Conservation (phyloP, 2,329 filamentous ascomycete species). For the Myriosclerotinia scirpicola region DNA sequence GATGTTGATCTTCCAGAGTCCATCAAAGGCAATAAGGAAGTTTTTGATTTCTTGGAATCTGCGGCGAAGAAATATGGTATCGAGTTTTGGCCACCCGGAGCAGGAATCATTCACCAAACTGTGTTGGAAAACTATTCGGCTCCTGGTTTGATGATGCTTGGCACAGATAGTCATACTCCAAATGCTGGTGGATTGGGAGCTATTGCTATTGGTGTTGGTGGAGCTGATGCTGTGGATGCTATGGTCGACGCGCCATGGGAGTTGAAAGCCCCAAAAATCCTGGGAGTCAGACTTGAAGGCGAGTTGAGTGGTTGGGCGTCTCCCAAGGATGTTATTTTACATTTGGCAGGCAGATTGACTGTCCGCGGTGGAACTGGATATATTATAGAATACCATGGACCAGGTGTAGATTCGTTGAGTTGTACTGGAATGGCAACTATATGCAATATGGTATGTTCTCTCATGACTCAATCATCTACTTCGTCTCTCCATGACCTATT, state of each 20-base stretch:
- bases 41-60: conserved; percentile 95
- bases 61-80: conserved; percentile 89
- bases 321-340: conserved; percentile 93
- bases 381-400: conserved; percentile 91
- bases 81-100: conserved; percentile 92
- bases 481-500: conserved; percentile 1
- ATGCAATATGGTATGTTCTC: conserved; percentile 64
- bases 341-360: conserved; percentile 84
- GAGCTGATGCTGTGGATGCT: conserved; percentile 95
- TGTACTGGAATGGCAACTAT: conserved; percentile 92
- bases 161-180: conserved; percentile 95
- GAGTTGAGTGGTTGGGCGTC: conserved; percentile 86
- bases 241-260: conserved; percentile 97
- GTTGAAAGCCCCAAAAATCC: conserved; percentile 86
- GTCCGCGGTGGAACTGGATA: conserved; percentile 92
- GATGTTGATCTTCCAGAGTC: conserved; percentile 80
- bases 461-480: background rate
- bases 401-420: conserved; percentile 85
- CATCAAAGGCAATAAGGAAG: conserved; percentile 90
- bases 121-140: conserved; percentile 97
- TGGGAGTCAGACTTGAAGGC: conserved; percentile 83
- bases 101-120: conserved; percentile 95
- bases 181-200: conserved; percentile 94
- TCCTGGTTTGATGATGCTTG: conserved; percentile 98
- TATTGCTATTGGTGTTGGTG: conserved; percentile 94